phyloP scores from a whole-genome alignment of 805 yeast genomes.

The Sungouiella thailandica region DNA sequence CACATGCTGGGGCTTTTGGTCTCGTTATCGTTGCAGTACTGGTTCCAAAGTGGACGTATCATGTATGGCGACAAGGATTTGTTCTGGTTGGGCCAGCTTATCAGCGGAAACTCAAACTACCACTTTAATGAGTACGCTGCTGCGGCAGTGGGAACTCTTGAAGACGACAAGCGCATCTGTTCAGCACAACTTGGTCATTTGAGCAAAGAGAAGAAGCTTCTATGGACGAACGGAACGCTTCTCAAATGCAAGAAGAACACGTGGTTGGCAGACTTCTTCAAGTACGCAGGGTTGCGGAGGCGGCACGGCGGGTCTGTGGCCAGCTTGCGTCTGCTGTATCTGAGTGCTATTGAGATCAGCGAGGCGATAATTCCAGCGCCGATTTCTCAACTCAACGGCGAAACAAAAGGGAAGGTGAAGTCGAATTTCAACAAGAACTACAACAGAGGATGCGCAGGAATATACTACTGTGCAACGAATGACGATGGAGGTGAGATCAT shows the following conservation, averaged over 20 bases:
- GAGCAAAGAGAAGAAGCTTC: conserved; percentile 11
- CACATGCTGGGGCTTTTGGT: conserved; percentile 17
- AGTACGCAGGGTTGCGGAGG: conserved; percentile 6
- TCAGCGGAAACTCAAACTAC: conserved; percentile 17
- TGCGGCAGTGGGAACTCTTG: conserved; percentile 18
- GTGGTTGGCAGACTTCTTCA: conserved; percentile 10
- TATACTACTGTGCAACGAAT: conserved; percentile 11
- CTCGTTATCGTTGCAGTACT: conserved; percentile 10
- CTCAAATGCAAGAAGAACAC: conserved; percentile 18
- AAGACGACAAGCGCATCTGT: conserved; percentile 15
- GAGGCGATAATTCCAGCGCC: conserved; percentile 11
- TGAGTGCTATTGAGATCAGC: conserved; percentile 4
- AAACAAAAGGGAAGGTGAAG: conserved; percentile 1
- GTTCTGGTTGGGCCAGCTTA: conserved; percentile 26
- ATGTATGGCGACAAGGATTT: conserved; percentile 25
- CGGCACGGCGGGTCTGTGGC: conserved; percentile 1
- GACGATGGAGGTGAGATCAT: conserved; percentile 9
- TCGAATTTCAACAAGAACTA: conserved; percentile 8
- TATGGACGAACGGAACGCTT: conserved; percentile 30
- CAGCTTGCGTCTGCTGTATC: conserved; percentile 6
- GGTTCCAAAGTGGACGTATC: conserved; percentile 17
- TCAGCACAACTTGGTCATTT: conserved; percentile 25
- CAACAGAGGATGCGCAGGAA: conserved; percentile 12
- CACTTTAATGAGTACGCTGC: conserved; percentile 18
- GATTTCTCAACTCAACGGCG: conserved; percentile 5